Evolutionary conservation across 1,284 basidiomycete species (phyloP), one percentile per base, ranked within the genome.

Genomic region (Cutaneotrichosporon cyanovorans): DNA sequence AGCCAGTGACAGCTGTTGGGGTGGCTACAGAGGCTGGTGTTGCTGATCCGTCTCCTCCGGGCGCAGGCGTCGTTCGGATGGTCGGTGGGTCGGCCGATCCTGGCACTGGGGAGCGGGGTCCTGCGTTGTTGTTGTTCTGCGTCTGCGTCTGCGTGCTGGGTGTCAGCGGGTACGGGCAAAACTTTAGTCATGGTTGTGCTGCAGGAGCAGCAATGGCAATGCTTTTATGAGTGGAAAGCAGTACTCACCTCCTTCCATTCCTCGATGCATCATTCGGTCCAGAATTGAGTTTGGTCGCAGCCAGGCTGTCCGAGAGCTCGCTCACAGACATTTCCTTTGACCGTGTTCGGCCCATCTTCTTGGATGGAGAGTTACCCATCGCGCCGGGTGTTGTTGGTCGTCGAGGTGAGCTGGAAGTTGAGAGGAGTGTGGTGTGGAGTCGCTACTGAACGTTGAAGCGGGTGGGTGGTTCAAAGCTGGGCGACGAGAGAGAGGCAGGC

Each of bases 321-420:
- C 52, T 58, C 20, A 66, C 51, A 10, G 68, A 61, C 19, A 71
- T 58, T 52, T 73, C 70, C 52, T 73, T 73, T 38, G 71, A 72
- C 52, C 67, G 61, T n/a, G 71, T 73, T 18, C 71, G 61, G 37
- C 65, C 65, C 55, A 73, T 66, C 61, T 72, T 73, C 60, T 73
- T 73, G 37, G 70, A 72, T 34, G 67, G 66, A 40, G 61, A 55
- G 55, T 72, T 65, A 28, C 72, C 72, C 72, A 73, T 73, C 39
- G 37, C 65, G 62, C 18, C 10, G 19, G 20, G 22, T 16, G 40
- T 5, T 32, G 30, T 21, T 23, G 38, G 16, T 37, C 19, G 36
- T 19, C 19, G 21, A 7, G 36, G 8, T 35, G 36, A 21, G 36
- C 12, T 11, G 36, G 19, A 22, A 21, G 36, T 5, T 7, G 19